These are phyloP conservation scores for Insectozyma bohioensis DNA, from an alignment of 1,139 yeast species.

Conservation along the genomic window DNA sequence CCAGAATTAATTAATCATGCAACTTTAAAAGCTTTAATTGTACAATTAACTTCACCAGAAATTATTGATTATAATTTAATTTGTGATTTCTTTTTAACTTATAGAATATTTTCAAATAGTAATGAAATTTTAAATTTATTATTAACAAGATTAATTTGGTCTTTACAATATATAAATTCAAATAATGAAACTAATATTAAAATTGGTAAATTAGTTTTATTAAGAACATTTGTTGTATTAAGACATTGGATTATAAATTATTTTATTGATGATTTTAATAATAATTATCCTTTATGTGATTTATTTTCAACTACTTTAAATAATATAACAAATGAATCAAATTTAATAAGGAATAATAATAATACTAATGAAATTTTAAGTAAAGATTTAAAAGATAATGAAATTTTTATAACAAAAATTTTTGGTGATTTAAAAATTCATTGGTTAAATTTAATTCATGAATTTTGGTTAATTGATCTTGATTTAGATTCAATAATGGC, in stretches of 20 bases:
- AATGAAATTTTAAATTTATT: slow-evolving; percentile 59
- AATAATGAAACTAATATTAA: slow-evolving; percentile 33
- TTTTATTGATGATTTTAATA: slow-evolving; percentile 66
- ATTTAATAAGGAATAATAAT: slow-evolving; percentile 18
- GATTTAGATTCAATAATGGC: slow-evolving; percentile 22
- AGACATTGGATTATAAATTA: slow-evolving; percentile 88
- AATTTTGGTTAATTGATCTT: slow-evolving; percentile 33
- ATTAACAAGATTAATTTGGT: slow-evolving; percentile 71
- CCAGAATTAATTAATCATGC: slow-evolving; percentile 41
- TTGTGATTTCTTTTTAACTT: slow-evolving; percentile 85
- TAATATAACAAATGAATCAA: slow-evolving; percentile 35
- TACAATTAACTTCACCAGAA: slow-evolving; percentile 76
- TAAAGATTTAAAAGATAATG: slow-evolving; percentile 10
- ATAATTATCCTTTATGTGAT: slow-evolving; percentile 46
- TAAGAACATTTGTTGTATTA: slow-evolving; percentile 82
- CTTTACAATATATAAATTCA: slow-evolving; percentile 49
- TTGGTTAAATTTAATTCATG: slow-evolving; percentile 36
- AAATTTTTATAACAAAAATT: slow-evolving; percentile 40
- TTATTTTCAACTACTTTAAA: slow-evolving; percentile 52
- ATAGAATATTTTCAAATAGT: slow-evolving; percentile 65
- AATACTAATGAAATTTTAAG: slow-evolving; percentile 4
- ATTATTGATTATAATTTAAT: slow-evolving; percentile 74
- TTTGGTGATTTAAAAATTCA: slow-evolving; percentile 45
- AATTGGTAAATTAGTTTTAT: slow-evolving; percentile 67
- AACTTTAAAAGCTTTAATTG: slow-evolving; percentile 55